These are phyloP conservation scores for Pinus taeda DNA, from an alignment of 75 land plant species.

Conservation along the genomic window DNA sequence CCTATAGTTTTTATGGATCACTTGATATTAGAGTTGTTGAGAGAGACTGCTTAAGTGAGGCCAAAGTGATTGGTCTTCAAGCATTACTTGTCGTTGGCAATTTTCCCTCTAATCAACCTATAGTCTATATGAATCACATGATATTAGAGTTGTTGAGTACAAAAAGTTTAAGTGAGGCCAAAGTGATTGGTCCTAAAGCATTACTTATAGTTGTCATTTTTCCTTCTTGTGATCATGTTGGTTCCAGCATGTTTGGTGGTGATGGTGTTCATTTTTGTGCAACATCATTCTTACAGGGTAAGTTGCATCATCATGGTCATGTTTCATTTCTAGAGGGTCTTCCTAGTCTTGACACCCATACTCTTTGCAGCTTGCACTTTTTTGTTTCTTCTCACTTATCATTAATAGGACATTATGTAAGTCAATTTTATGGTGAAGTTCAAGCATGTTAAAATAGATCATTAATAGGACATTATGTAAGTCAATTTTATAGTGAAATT, in stretches of 20 bases:
- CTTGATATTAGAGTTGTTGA: no score
- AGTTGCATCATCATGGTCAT: constrained; percentile 35
- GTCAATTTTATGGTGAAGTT: constrained; percentile 93
- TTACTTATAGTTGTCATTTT: constrained; percentile 84
- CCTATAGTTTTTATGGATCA: constrained; percentile 94
- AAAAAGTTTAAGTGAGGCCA: constrained; percentile 89
- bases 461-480: constrained; percentile 67
- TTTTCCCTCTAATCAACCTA: no score
- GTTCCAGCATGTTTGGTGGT: constrained; percentile 65
- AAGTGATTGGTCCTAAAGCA: constrained; percentile 93
- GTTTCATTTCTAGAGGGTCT: constrained; percentile 18
- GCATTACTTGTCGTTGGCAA: no score
- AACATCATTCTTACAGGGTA: constrained; percentile 35
- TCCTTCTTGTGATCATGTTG: no score
- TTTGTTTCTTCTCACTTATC: constrained; percentile 12
- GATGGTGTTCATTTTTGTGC: constrained; percentile 24
- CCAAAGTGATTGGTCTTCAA: no score
- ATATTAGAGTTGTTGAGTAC: constrained; percentile 80
- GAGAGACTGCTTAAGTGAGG: no score
- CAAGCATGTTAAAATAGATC: no score
- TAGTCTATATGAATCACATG: constrained; percentile 97
- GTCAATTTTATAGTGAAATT: constrained; percentile 93
- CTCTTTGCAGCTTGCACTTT: constrained; percentile 13
- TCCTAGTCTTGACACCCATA: constrained; percentile 10
- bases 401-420: constrained; percentile 67